Conservation (phyloP, 1,284 basidiomycete species). For the Ceratobasidium papillatum region DNA sequence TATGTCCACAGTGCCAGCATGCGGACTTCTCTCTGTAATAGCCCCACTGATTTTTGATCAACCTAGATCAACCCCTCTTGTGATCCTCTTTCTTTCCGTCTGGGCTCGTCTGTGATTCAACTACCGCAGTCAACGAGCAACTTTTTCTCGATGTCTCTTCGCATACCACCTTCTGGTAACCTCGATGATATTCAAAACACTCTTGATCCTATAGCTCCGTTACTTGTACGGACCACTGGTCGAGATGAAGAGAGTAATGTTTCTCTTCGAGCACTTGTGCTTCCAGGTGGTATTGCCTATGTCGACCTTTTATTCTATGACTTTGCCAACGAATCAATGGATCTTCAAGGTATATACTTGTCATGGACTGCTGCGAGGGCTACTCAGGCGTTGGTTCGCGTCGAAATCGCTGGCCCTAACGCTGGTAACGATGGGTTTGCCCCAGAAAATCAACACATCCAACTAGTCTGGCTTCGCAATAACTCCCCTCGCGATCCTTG, state of each 20-base stretch:
- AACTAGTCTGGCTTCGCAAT: constrained; percentile 3
- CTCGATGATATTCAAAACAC: not conserved
- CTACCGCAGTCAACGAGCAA: constrained; percentile 4
- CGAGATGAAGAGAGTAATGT: constrained; percentile 7
- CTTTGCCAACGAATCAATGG: constrained; percentile 6
- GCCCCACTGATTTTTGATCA: not conserved
- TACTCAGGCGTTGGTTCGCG: not conserved
- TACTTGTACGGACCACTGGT: not conserved
- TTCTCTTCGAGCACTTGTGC: constrained; percentile 16
- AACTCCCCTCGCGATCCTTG: not conserved
- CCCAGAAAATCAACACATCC: not conserved
- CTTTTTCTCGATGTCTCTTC: not conserved
- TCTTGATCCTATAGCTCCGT: not conserved
- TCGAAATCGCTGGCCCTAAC: constrained; percentile 30
- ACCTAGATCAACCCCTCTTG: not conserved
- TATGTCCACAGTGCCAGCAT: not conserved
- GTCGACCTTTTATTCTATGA: constrained; percentile 23
- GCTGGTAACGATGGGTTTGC: constrained; percentile 9
- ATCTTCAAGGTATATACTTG: not conserved
- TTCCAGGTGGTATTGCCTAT: constrained; percentile 26
- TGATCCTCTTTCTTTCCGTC: not conserved
- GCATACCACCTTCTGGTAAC: constrained; percentile 17
- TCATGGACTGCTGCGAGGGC: constrained; percentile 6
- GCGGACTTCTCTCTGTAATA: too few relatives aligned
- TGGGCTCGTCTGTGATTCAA: not conserved